Evolutionary conservation across 345 rosid genomes (phyloP).

Genomic region (Eucalyptus erythrocorys): DNA sequence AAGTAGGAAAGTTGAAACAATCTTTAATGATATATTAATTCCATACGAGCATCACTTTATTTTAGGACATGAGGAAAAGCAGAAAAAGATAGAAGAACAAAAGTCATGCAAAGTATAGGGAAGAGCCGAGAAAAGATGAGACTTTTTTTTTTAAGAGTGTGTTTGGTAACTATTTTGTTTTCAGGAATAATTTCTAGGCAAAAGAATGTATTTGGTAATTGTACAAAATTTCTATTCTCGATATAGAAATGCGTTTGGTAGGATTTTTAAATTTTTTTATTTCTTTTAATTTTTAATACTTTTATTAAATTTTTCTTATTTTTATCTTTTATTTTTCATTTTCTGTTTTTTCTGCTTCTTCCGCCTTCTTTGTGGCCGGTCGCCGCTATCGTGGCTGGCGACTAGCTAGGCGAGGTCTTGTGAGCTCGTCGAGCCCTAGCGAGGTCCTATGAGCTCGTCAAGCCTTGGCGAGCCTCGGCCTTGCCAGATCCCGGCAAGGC

Average conservation of each 20-base stretch:
- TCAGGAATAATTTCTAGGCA: accelerated
- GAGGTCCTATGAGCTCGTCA: accelerated
- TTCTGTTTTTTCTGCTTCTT: accelerated
- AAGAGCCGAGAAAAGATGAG: background rate
- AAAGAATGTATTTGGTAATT: accelerated
- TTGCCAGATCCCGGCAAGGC: accelerated
- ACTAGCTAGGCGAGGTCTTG: accelerated
- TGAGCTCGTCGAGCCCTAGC: accelerated
- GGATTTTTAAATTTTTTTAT: too few species aligned
- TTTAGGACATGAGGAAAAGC: background rate
- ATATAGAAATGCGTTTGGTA: too few species aligned
- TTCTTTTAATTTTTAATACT: too few species aligned
- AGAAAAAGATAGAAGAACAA: background rate
- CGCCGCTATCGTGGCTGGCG: accelerated
- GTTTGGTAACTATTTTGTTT: accelerated
- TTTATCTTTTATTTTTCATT: too few species aligned
- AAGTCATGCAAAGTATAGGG: background rate
- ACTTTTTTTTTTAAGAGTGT: accelerated
- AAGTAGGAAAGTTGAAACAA: background rate
- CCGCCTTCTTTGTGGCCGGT: accelerated
- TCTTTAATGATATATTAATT: background rate
- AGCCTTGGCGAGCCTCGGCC: accelerated
- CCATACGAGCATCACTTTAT: background rate
- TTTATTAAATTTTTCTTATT: too few species aligned
- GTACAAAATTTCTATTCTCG: accelerated